Base-by-base conservation (phyloP, 2,329 filamentous ascomycete species). In the Thielaviopsis cerberus region DNA sequence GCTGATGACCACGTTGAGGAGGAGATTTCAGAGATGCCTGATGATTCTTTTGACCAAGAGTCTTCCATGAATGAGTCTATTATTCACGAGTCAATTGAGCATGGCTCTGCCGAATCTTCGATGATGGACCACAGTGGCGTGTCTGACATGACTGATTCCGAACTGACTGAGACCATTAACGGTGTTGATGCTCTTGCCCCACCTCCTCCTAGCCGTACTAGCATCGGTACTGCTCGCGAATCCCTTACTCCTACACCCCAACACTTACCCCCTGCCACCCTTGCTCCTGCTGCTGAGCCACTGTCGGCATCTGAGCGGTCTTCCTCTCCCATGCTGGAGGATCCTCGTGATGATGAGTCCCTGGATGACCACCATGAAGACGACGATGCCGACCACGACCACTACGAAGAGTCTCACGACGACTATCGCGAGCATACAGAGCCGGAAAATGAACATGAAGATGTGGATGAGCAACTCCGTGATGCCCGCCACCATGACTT, bases 71-170 rank as follows among this genome's bases (percentile, higher is more conserved):
- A 76, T 50, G 80, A 82, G 22, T 48, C 41, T 17, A 22, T 48
- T 48, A n/a, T 48, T 22, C 41, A 48, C 41, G 78, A 82, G 57
- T 75, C 76, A 1, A 66, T 82, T 51, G 41, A 48, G n/a, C 41
- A 48, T 23, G 41, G 15, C 41, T 48, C 41, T 22, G 41, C 41
- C n/a, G 41, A 48, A n/a, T 48, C 41, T 22, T 48, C 41, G n/a
- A 48, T 48, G 41, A 48, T 48, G 17, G 41, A 48, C n/a, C 41
- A 48, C 41, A 48, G 41, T 22, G 41, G 41, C 13, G 10, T 48
- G 41, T 48, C 41, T 48, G 41, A 48, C n/a, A 48, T 48, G 41
- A 48, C 41, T n/a, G 41, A 48, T 48, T 48, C 41, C 8, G 41
- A 48, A n/a, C 41, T 48, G 17, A 48, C 41, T 24, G 55, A 48